These are phyloP conservation scores for Pulveroboletus sp. DNA, from an alignment of 768 basidiomycete genomes.

Conservation along the genomic window DNA sequence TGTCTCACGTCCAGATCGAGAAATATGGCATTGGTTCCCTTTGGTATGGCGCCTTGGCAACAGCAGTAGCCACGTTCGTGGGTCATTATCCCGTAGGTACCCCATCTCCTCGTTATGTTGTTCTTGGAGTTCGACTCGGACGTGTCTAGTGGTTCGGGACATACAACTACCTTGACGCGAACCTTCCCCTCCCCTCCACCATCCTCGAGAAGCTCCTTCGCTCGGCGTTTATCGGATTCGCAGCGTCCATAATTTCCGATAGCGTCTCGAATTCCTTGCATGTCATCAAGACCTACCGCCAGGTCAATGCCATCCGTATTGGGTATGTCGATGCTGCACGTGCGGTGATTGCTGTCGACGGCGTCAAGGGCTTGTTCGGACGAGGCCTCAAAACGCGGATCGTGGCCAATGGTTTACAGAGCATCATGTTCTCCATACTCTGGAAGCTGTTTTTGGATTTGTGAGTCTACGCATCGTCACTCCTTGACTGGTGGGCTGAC, in stretches of 20 bases:
- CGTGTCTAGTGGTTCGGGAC: conserved; percentile 68
- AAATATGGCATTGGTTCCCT: conserved; percentile 71
- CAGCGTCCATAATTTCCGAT: conserved; percentile 81
- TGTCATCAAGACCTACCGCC: conserved; percentile 94
- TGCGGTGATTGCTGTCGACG: conserved; percentile 72
- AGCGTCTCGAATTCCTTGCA: conserved; percentile 83
- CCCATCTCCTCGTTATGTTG: background rate
- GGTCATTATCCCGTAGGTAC: conserved; percentile 76
- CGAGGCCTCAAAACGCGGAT: conserved; percentile 88
- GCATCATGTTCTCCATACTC: conserved; percentile 83
- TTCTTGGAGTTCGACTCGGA: background rate
- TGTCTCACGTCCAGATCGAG: conserved; percentile 45
- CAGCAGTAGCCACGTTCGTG: conserved; percentile 90
- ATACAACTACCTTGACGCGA: conserved; percentile 73
- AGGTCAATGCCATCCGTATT: conserved; percentile 79
- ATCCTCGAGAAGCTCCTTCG: conserved; percentile 59
- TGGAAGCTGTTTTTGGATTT: conserved; percentile 90
- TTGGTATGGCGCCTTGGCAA: conserved; percentile 91
- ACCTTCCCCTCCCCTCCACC: conserved; percentile 53
- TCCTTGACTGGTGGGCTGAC: background rate
- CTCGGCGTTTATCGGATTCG: conserved; percentile 89
- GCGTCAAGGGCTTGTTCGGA: conserved; percentile 75
- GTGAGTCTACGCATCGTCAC: conserved; percentile 42
- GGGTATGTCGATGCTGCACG: conserved; percentile 75
- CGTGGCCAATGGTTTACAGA: conserved; percentile 86